Evolutionary conservation across 331 rosid species (phyloP), one percentile per base, ranked within the genome.

Genomic region (Telfairia occidentalis): DNA sequence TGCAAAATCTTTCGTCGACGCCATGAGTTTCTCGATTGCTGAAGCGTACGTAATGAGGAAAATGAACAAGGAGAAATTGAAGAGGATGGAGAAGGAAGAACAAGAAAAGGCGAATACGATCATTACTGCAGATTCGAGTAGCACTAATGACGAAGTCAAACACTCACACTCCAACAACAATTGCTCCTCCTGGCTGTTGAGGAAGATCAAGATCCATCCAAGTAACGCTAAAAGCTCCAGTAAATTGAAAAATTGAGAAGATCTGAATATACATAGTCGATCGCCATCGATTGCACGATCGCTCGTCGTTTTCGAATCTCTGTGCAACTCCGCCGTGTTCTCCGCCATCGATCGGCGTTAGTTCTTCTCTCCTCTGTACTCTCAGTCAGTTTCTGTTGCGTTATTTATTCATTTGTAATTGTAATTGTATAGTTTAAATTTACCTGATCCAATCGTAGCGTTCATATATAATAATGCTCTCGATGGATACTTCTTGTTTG

Each of bases 1-100:
- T 40, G 9, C 73, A 66, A 66, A 21, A 23, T 4, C 5, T 40
- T 40, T 8, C 52, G 2, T 21, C 73, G 19, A 24, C n/a, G 19
- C 18, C 30, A 84, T 85, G 86, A 73, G 81, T 19, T 77, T 23
- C 54, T 49, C 13, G 28, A 24, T 86, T 7, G 89, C 89, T n/a
- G 85, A 86, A 81, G 77, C 82, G 13, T 80, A 83, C 35, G 84
- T 83, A 76, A 58, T 38, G 84, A 32, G 66, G 65, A 82, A 81
- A 60, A 77, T 81, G 6, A 67, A 72, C 42, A 76, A 23, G 53
- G 82, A 78, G 77, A 87, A 85, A 49, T 19, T 83, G 83, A 87
- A 85, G 76, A 71, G 48, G 26, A 53, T 5, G 7, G 61, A 61
- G 45, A 38, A 61, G 19, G 82, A 83, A 26, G 84, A 76, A 42